A percentile compares a stretch with the other conserved stretches of the same genome.
phyloP scores from a whole-genome alignment of 768 basidiomycete species.

The Floccularia luteovirens region DNA sequence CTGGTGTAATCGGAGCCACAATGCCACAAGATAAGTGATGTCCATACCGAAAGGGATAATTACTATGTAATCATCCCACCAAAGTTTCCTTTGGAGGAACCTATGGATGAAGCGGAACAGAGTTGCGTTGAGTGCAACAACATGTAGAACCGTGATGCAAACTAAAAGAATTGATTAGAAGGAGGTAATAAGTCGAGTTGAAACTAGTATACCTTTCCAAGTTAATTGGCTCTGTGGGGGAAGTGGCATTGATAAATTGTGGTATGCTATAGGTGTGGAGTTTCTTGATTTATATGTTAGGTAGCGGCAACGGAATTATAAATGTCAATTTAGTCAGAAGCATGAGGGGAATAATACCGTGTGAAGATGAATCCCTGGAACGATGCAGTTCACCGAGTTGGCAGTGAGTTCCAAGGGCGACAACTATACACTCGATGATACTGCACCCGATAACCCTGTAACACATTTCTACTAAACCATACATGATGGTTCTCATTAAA shows the following conservation, averaged over 20 bases:
- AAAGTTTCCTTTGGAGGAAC: not conserved
- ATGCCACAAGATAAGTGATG: not conserved
- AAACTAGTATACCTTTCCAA: constrained; percentile 2
- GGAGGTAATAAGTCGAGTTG: not conserved
- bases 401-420: no score
- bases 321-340: no score
- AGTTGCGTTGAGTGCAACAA: not conserved
- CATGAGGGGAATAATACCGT: no score
- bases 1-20: constrained; percentile 1
- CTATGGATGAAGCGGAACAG: not conserved
- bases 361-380: no score
- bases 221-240: not conserved
- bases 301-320: no score
- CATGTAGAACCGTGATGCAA: constrained; percentile 1
- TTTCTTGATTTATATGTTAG: no score
- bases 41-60: not conserved
- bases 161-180: not conserved
- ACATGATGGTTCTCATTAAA: no score
- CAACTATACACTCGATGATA: no score
- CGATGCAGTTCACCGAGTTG: no score
- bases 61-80: constrained; percentile 4
- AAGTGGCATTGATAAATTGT: not conserved
- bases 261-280: not conserved
- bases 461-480: no score
- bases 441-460: no score